Evolutionary conservation across 2,329 filamentous ascomycete species (phyloP), one percentile per base, ranked within the genome.

Genomic region (Dactylellina drechsleri): DNA sequence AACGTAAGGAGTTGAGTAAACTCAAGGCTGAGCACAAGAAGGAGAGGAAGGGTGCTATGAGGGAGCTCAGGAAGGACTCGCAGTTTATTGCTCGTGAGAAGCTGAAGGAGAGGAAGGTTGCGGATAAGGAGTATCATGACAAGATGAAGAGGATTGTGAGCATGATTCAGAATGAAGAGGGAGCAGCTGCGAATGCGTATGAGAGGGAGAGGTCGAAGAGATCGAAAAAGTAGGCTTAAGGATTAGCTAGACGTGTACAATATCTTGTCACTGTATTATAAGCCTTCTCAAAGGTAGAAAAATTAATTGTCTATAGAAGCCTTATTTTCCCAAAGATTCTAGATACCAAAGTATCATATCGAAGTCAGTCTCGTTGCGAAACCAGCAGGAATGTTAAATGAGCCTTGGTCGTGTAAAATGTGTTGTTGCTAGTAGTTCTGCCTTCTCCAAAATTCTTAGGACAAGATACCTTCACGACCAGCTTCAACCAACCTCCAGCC

Each of bases 121-220:
- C 89, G 84, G 95, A 98, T 85, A 88, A 88, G 70, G 93, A 92
- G 78, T 98, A 99, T 85, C 94, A 98, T 85, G 92, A 91, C 86
- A 98, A 98, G 87, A 96, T 94, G 85, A 92, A 91, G 86, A 88
- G 91, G 78, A 85, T 99, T 75, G 89, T 98, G 79, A 92, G 93
- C 8, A 93, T 97, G 86, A 97, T 99, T 79, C 94, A 99, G 84
- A 92, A 91, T 78, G 91, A 97, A 84, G 95, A 97, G 82, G 94
- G 94, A 0, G 85, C 86, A 71, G 93, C 95, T 82, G 86, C 88
- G 50, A 98, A 98, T 83, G 87, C 87, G 57, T 98, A 98, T 86
- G 93, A 96, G 83, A 87, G 90, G 79, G 92, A 96, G 85, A 95
- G 89, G 86, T 86, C 87, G 81, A 92, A 92, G 83, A 85, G 86